A percentile compares a stretch with the other conserved stretches of the same genome.
Conservation (phyloP, 148 eudicot genomes). For the Rhododendron williamsianum region DNA sequence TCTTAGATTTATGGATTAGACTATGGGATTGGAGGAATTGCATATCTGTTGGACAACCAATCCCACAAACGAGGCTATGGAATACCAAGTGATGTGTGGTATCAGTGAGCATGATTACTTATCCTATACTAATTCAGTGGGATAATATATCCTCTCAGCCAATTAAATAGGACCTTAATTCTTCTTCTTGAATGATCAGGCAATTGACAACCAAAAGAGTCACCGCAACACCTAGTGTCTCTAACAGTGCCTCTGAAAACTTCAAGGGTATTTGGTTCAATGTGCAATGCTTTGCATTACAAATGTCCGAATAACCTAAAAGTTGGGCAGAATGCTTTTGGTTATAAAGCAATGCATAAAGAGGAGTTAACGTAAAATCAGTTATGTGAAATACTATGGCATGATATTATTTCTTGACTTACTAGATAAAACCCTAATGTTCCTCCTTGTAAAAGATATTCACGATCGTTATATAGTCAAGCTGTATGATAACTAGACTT, state of each 20-base stretch:
- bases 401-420: not conserved
- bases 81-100: not conserved
- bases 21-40: not conserved
- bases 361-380: not conserved
- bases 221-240: not conserved
- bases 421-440: not conserved
- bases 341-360: not conserved
- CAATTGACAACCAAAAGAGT: not conserved
- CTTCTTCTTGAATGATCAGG: not conserved
- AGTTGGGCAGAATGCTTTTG: not conserved
- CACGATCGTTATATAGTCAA: not conserved
- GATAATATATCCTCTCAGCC: not conserved
- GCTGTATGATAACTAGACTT: not conserved
- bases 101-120: not conserved
- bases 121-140: not conserved
- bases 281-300: not conserved
- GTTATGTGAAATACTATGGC: not conserved
- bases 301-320: not conserved
- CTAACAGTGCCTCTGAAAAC: not conserved
- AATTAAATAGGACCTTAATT: not conserved
- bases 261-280: not conserved
- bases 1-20: not conserved
- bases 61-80: not conserved
- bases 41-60: not conserved
- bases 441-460: not conserved